Evolutionary conservation across 257 asterid genomes (phyloP).

Genomic region (Cynanchum wilfordii): DNA sequence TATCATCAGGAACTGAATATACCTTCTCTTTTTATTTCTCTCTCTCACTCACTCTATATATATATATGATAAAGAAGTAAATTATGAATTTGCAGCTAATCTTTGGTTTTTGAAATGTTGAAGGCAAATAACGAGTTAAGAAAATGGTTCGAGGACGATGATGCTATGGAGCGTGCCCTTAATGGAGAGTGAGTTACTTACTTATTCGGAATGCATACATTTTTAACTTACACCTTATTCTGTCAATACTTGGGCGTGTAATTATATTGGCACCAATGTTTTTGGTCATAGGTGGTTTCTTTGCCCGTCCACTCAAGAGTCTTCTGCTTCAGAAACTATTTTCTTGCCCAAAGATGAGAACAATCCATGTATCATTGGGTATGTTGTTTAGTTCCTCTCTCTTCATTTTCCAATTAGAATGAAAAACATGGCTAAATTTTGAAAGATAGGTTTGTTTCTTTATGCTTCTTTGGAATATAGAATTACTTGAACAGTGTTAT

Average conservation of each 20-base stretch:
- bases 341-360: conserved; percentile 68
- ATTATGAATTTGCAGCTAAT: conserved; percentile 6
- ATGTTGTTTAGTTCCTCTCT: conserved; percentile 12
- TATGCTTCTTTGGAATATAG: neutral
- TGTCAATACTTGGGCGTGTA: neutral
- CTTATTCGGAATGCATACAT: neutral
- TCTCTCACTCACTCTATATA: too few species aligned
- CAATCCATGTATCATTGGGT: conserved; percentile 68
- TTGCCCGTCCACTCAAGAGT: conserved; percentile 49
- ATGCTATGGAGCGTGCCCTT: conserved; percentile 85
- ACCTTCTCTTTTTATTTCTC: neutral
- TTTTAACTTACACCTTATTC: neutral
- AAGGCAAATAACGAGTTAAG: conserved; percentile 69
- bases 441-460: neutral
- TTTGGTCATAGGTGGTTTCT: conserved; percentile 59
- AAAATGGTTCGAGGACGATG: conserved; percentile 77
- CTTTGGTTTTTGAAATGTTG: conserved; percentile 19
- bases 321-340: conserved; percentile 53
- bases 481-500: neutral
- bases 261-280: conserved; percentile 6
- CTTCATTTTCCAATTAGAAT: neutral
- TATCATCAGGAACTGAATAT: neutral
- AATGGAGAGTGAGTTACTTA: conserved; percentile 64
- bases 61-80: neutral
- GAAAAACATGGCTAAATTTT: neutral